Conservation (phyloP, 176 grass and related monocot genomes). For the Cenchrus purpureus region DNA sequence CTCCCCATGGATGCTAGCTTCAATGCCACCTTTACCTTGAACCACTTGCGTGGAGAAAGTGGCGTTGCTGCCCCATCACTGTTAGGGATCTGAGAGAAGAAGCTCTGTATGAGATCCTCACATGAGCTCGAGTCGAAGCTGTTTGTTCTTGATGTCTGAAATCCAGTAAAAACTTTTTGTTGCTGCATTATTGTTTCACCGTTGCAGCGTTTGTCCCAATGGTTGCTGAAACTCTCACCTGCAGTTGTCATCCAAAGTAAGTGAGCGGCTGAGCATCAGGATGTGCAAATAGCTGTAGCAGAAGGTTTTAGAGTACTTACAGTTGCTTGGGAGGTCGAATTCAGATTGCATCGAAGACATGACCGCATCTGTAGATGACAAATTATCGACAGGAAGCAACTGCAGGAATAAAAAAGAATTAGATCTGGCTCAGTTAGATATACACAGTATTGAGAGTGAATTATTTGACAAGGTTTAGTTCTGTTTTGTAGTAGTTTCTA, state of each 20-base stretch:
- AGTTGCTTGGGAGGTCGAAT: constrained; percentile 29
- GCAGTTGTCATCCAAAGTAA: constrained; percentile 21
- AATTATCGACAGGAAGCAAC: constrained; percentile 7
- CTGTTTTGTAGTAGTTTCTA: neutral
- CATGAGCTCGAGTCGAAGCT: constrained; percentile 49
- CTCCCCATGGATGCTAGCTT: constrained; percentile 49
- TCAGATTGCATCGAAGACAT: constrained; percentile 36
- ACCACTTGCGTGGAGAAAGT: constrained; percentile 56
- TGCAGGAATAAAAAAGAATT: constrained; percentile 32
- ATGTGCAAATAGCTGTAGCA: constrained; percentile 13
- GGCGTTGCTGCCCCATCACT: constrained; percentile 25
- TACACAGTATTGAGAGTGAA: neutral
- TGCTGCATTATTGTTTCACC: constrained; percentile 5
- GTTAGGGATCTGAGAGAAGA: constrained; percentile 35
- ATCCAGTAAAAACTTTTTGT: constrained; percentile 23
- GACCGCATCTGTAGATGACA: neutral
- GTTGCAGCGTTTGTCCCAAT: constrained; percentile 2
- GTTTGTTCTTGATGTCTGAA: constrained; percentile 51
- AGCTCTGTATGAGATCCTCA: constrained; percentile 39
- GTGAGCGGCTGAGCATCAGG: constrained; percentile 32
- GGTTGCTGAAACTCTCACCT: constrained; percentile 46
- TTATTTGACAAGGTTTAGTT: constrained; percentile 1
- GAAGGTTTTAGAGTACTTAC: constrained; percentile 29
- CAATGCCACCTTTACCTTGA: constrained; percentile 52
- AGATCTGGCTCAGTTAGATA: constrained; percentile 24